Percentiles rank a stretch among this genome's conserved stretches.
These are phyloP conservation scores for Aspergillus quadricinctus DNA, from an alignment of 2,329 filamentous ascomycete genomes.

Conservation along the genomic window DNA sequence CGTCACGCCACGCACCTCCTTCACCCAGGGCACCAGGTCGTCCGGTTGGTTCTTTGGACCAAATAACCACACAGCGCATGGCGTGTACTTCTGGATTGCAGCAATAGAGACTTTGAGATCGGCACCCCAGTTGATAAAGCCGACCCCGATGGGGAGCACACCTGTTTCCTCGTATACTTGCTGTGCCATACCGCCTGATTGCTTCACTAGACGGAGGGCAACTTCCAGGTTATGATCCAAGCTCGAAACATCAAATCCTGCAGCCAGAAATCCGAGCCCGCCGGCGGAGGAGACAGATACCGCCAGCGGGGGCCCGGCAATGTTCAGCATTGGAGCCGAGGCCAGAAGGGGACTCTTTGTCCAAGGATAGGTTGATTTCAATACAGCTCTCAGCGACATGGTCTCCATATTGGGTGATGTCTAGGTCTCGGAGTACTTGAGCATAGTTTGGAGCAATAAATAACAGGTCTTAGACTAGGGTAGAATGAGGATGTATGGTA, in stretches of 20 bases:
- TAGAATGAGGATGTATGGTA: not conserved
- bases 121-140: slow-evolving; percentile 38
- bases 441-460: not conserved
- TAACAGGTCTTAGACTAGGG: not conserved
- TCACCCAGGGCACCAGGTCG: slow-evolving; percentile 21
- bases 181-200: slow-evolving; percentile 2
- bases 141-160: slow-evolving; percentile 37
- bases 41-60: slow-evolving; percentile 26
- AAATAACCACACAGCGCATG: slow-evolving; percentile 41
- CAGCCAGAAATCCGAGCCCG: slow-evolving; percentile 53
- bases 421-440: not conserved
- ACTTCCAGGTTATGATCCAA: slow-evolving; percentile 29
- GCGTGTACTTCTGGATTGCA: slow-evolving; percentile 27
- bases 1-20: slow-evolving; percentile 40
- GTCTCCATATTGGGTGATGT: not conserved
- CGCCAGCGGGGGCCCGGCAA: slow-evolving; percentile 54
- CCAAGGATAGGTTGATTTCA: slow-evolving; percentile 54
- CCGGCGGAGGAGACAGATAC: slow-evolving; percentile 56
- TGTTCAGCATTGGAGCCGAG: slow-evolving; percentile 65
- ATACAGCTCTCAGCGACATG: slow-evolving; percentile 18
- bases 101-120: slow-evolving; percentile 25
- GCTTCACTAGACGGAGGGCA: slow-evolving; percentile 20
- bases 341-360: slow-evolving; percentile 54
- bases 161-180: slow-evolving; percentile 11
- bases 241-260: slow-evolving; percentile 46